A percentile compares a stretch with the other conserved stretches of the same genome.
phyloP scores from a whole-genome alignment of 1,284 basidiomycete genomes.

The Chalciporus piperatoides region DNA sequence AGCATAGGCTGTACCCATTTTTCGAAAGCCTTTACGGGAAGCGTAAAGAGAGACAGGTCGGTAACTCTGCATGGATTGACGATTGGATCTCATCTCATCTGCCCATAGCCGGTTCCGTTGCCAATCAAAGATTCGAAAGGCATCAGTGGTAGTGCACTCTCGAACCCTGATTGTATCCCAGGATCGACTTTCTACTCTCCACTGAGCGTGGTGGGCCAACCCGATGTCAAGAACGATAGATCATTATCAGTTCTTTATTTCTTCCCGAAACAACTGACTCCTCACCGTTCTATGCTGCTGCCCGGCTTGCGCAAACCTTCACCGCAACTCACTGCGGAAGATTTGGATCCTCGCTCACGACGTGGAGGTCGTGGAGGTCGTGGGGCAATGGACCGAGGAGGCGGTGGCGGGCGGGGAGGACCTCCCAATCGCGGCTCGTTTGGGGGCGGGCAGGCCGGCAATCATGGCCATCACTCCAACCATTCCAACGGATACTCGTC shows the following conservation, averaged over 20 bases:
- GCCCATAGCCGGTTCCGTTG: slow-evolving; percentile 58
- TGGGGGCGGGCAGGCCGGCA: slow-evolving; percentile 32
- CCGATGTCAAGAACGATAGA: slow-evolving; percentile 83
- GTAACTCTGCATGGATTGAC: slow-evolving; percentile 25
- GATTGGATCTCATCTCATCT: slow-evolving; percentile 15
- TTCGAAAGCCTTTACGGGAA: slow-evolving; percentile 91
- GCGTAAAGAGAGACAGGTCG: slow-evolving; percentile 75
- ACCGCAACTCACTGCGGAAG: slow-evolving; percentile 65
- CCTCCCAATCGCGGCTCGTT: slow-evolving; percentile 25
- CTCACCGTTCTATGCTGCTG: slow-evolving; percentile 84
- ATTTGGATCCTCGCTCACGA: slow-evolving; percentile 58
- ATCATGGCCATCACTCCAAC: slow-evolving; percentile 15
- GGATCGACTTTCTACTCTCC: slow-evolving; percentile 88
- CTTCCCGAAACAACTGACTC: slow-evolving; percentile 83
- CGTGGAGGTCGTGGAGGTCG: slow-evolving; percentile 42
- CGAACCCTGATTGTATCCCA: slow-evolving; percentile 88
- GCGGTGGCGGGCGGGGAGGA: slow-evolving; percentile 41
- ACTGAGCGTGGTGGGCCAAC: slow-evolving; percentile 50
- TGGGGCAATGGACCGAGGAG: slow-evolving; percentile 42
- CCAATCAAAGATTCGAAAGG: slow-evolving; percentile 73
- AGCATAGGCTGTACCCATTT: slow-evolving; percentile 81
- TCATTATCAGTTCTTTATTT: slow-evolving; percentile 87
- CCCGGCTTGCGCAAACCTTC: slow-evolving; percentile 66
- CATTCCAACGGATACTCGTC: slow-evolving; percentile 20
- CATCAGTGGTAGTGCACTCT: slow-evolving; percentile 75